Evolutionary conservation across 1,284 basidiomycete species (phyloP).

Genomic region (Violaceomyces palustris): DNA sequence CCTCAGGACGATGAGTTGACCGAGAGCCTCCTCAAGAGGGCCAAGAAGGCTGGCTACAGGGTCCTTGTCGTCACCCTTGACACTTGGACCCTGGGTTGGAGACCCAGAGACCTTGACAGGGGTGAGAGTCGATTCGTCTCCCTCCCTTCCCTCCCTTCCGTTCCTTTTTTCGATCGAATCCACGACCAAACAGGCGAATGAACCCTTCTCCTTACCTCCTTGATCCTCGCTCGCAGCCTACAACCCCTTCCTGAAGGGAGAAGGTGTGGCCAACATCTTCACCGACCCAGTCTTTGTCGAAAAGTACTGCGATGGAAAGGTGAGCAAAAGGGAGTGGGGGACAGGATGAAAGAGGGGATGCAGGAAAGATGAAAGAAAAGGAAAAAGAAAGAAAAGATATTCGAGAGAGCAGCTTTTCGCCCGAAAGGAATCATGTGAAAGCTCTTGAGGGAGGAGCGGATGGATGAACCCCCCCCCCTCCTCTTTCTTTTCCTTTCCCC

Average conservation of each 20-base stretch:
- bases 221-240: constrained; percentile 58
- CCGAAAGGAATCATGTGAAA: too few species aligned
- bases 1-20: constrained; percentile 63
- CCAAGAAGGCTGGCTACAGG: constrained; percentile 64
- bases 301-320: constrained; percentile 38
- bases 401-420: too few species aligned
- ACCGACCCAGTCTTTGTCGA: constrained; percentile 45
- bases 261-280: constrained; percentile 41
- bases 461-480: too few species aligned
- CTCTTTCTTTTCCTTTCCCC: neutral
- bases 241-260: constrained; percentile 63
- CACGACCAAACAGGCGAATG: neutral
- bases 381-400: too few species aligned
- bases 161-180: too few species aligned
- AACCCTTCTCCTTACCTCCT: neutral
- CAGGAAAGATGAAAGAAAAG: neutral
- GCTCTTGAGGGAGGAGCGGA: too few species aligned
- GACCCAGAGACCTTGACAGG: constrained; percentile 32
- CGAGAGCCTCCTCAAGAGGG: constrained; percentile 63
- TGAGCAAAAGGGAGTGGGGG: too few species aligned
- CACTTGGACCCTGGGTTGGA: constrained; percentile 39
- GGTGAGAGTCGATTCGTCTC: constrained; percentile 1
- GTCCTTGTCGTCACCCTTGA: constrained; percentile 59
- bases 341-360: too few species aligned
- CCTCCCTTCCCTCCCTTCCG: neutral